A percentile compares a stretch with the other conserved stretches of the same genome.
These are phyloP conservation scores for Talaromyces sp. DNA, from an alignment of 2,329 filamentous ascomycete species.

Conservation along the genomic window DNA sequence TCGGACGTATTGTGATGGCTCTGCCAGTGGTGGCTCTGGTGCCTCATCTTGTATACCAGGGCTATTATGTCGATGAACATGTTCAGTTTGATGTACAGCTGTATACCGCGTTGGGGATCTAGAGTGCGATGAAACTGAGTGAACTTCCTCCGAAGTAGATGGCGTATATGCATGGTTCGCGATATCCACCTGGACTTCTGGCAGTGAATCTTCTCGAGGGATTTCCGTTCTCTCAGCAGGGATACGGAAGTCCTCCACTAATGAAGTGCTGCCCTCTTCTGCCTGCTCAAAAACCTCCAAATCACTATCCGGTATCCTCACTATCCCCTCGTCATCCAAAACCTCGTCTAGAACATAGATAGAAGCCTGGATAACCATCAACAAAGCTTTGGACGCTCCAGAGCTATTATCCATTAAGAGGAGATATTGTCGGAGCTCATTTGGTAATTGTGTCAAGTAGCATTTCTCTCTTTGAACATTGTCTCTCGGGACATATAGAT, in stretches of 20 bases:
- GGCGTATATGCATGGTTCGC: background rate
- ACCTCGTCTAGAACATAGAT: background rate
- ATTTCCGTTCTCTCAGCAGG: background rate
- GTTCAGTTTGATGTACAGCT: background rate
- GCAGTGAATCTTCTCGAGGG: background rate
- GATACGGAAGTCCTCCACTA: background rate
- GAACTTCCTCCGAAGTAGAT: background rate
- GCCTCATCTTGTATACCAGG: background rate
- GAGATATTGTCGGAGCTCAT: background rate
- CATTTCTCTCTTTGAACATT: background rate
- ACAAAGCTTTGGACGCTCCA: background rate
- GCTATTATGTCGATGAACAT: background rate
- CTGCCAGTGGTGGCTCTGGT: background rate
- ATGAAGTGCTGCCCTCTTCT: background rate
- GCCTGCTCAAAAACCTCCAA: background rate
- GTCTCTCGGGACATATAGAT: slow-evolving; percentile 5
- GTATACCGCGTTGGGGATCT: background rate
- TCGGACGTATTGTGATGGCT: background rate
- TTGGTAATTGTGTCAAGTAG: slow-evolving; percentile 8
- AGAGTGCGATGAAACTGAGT: background rate
- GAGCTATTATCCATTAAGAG: background rate
- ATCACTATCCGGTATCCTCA: background rate
- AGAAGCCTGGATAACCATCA: slow-evolving; percentile 5
- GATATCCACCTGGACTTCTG: background rate
- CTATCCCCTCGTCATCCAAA: slow-evolving; percentile 3